These are phyloP conservation scores for Lonicera japonica DNA, from an alignment of 129 eudicot genomes.

Conservation along the genomic window DNA sequence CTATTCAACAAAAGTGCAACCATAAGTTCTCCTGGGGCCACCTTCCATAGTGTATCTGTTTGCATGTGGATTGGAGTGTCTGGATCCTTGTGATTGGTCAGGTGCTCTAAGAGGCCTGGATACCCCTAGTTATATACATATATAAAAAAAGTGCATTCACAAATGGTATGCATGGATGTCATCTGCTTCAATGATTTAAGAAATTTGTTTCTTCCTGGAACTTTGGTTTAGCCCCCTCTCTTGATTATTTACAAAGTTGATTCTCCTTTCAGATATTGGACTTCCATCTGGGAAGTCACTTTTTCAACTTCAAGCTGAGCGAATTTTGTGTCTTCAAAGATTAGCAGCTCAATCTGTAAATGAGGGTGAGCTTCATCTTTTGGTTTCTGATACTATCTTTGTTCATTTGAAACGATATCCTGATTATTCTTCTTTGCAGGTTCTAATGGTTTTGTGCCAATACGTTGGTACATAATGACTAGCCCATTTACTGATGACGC, in stretches of 20 bases:
- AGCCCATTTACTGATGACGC: slow-evolving; percentile 94
- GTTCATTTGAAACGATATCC: slow-evolving; percentile 7
- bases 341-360: slow-evolving; percentile 66
- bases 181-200: too few species aligned
- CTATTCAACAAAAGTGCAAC: too few species aligned
- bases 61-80: too few species aligned
- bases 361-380: slow-evolving; percentile 60
- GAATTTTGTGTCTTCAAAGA: slow-evolving; percentile 80
- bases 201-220: background rate
- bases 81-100: too few species aligned
- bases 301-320: slow-evolving; percentile 96
- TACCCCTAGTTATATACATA: too few species aligned
- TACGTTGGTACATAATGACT: slow-evolving; percentile 99
- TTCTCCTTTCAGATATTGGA: slow-evolving; percentile 67
- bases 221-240: background rate
- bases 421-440: slow-evolving; percentile 44
- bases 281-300: slow-evolving; percentile 99
- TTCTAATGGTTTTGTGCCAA: slow-evolving; percentile 39
- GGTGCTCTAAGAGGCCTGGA: too few species aligned
- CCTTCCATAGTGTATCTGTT: too few species aligned
- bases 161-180: too few species aligned
- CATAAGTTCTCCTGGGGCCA: too few species aligned
- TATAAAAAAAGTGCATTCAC: too few species aligned
- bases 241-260: background rate
- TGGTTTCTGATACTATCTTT: background rate